Conservation (phyloP, 768 basidiomycete species). For the Leccinum sublutescens region DNA sequence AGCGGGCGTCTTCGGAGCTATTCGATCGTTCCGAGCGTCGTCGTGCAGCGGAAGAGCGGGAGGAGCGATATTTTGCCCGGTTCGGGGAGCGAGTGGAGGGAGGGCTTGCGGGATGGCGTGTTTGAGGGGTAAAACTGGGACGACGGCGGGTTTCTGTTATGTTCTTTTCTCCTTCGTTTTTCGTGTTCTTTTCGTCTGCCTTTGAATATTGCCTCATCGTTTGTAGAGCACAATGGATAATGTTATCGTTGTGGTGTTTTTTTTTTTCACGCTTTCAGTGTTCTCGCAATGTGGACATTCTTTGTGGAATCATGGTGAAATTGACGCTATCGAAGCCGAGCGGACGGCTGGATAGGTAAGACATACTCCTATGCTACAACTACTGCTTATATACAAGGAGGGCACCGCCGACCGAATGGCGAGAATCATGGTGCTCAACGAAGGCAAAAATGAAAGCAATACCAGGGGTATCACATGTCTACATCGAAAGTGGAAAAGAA, state of each 20-base stretch:
- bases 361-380: neutral
- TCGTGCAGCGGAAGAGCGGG: constrained; percentile 60
- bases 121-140: constrained; percentile 27
- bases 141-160: neutral
- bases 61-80: constrained; percentile 53
- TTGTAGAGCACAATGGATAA: neutral
- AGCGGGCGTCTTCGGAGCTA: constrained; percentile 55
- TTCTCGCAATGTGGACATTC: neutral
- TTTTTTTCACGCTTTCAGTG: no score
- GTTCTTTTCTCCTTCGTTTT: neutral
- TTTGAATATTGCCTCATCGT: neutral
- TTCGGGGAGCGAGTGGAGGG: constrained; percentile 57
- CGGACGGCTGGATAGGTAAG: neutral
- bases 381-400: neutral
- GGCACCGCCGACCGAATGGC: neutral
- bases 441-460: neutral
- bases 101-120: constrained; percentile 46
- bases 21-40: constrained; percentile 65
- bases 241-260: neutral
- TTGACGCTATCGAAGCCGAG: neutral
- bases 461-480: neutral
- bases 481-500: neutral
- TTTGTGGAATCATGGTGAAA: neutral
- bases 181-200: neutral
- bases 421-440: neutral